Percentiles rank a stretch among this genome's conserved stretches.
phyloP scores from a whole-genome alignment of 2,329 filamentous ascomycete species.

The Alternaria arbusti region DNA sequence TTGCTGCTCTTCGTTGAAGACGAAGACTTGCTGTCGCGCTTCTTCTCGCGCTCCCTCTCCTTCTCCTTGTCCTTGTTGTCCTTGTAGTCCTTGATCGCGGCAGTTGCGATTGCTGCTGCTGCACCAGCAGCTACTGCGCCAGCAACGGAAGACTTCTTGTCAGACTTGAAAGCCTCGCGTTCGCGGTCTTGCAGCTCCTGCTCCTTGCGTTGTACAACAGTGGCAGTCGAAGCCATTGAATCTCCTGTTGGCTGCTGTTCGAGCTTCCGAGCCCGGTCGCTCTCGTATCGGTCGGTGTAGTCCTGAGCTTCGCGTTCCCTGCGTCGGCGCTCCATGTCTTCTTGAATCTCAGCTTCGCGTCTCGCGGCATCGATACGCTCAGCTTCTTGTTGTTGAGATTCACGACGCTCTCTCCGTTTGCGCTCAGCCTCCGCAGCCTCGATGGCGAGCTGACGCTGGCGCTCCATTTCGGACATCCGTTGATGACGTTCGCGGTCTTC shows the following conservation, averaged over 20 bases:
- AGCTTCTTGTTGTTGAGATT: conserved; percentile 36
- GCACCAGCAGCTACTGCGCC: conserved; percentile 44
- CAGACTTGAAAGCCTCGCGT: conserved; percentile 38
- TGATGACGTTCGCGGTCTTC: conserved; percentile 40
- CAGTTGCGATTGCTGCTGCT: conserved; percentile 39
- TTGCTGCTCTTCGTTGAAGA: conserved; percentile 14
- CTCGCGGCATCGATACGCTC: conserved; percentile 32
- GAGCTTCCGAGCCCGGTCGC: conserved; percentile 29
- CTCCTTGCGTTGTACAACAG: conserved; percentile 43
- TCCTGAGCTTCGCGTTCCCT: conserved; percentile 35
- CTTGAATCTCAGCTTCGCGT: conserved; percentile 39
- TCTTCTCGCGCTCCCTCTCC: conserved; percentile 15
- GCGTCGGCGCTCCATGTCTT: conserved; percentile 33
- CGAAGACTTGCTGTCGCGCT: conserved; percentile 16
- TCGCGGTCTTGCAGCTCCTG: conserved; percentile 44
- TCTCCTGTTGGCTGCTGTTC: conserved; percentile 39
- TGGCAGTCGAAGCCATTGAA: conserved; percentile 39
- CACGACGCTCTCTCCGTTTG: conserved; percentile 29
- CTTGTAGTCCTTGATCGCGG: conserved; percentile 39
- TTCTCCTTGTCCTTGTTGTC: conserved; percentile 26
- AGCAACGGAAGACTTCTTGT: conserved; percentile 49
- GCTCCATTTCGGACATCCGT: conserved; percentile 35
- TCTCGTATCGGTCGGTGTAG: conserved; percentile 29
- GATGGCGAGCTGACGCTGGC: conserved; percentile 30
- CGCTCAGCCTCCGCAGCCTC: conserved; percentile 31